Evolutionary conservation across 495 filamentous ascomycete genomes (phyloP), one percentile per base, ranked within the genome.

Genomic region (Penicillium lividum): DNA sequence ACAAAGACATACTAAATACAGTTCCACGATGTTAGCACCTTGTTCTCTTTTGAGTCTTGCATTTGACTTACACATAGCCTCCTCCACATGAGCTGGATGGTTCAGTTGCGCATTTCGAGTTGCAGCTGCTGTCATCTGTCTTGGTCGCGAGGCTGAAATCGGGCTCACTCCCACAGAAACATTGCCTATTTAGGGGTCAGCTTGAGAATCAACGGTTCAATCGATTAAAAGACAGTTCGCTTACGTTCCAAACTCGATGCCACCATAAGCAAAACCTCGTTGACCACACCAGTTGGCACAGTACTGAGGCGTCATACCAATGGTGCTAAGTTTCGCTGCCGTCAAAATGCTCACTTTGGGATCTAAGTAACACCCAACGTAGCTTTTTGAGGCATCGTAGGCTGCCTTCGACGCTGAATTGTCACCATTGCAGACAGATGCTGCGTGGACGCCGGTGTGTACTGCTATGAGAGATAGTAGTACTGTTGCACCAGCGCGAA

Each of bases 201-300:
- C 46, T 49, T 49, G 46, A 4, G 46, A 25, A 49, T 31, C 46
- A 49, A 49, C 27, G 27, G 46, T 49, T 49, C 18, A 28, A 49
- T 29, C 46, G 46, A 31, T 49, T 49, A 49, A 49, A 31, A 49
- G 46, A 49, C 46, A 30, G 46, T 49, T 49, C 27, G 46, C 54
- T 57, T 38, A 55, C 53, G 53, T 57, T 57, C 54, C 45, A 57
- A 57, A 57, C 36, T 57, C 54, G 34, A 57, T 43, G 34, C 54
- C 54, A 33, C 54, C 46, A 33, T 57, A 57, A 36, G 45, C 44
- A 57, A 57, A 57, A 33, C 54, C 54, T 25, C 45, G 45, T 50
- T 50, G 31, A 43, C 54, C 54, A 15, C 54, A 57, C 54, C 54
- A 57, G 45, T 27, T 57, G 54, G 54, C 54, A 57, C 54, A 57